Evolutionary conservation across 345 rosid species (phyloP).

Genomic region (Murraya koenigii): DNA sequence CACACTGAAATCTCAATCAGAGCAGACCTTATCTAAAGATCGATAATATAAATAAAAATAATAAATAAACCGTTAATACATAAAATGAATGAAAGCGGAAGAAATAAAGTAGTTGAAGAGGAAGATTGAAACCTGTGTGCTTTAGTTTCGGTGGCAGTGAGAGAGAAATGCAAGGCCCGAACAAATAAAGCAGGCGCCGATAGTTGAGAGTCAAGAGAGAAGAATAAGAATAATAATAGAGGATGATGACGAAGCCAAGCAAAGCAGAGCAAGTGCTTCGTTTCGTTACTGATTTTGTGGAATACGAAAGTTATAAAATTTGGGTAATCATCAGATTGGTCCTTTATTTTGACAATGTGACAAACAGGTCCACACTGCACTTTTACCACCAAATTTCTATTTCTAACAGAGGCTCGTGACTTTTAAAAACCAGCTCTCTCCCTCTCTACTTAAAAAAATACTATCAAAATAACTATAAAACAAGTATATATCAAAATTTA

Average conservation of each 20-base stretch:
- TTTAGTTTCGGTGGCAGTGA: neutral
- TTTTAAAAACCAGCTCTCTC: too few species aligned
- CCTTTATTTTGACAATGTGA: neutral
- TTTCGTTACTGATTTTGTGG: conserved; percentile 19
- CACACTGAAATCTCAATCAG: neutral
- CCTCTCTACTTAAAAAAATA: too few species aligned
- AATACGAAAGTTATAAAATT: neutral
- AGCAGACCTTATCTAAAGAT: neutral
- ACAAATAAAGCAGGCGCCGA: neutral
- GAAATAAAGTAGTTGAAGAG: neutral
- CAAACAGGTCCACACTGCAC: neutral
- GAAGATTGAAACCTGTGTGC: conserved; percentile 8
- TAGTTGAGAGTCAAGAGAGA: neutral
- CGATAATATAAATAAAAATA: neutral
- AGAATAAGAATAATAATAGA: neutral
- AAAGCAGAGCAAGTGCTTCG: neutral
- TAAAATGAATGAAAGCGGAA: neutral
- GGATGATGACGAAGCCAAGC: conserved; percentile 5
- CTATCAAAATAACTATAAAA: too few species aligned
- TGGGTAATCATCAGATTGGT: neutral
- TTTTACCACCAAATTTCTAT: too few species aligned
- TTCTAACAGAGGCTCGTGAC: too few species aligned
- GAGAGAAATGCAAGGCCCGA: conserved; percentile 1
- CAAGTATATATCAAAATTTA: too few species aligned
- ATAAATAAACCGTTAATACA: neutral